Evolutionary conservation across 192 early-diverging fungal species (phyloP).

Genomic region (Funneliformis mosseae): DNA sequence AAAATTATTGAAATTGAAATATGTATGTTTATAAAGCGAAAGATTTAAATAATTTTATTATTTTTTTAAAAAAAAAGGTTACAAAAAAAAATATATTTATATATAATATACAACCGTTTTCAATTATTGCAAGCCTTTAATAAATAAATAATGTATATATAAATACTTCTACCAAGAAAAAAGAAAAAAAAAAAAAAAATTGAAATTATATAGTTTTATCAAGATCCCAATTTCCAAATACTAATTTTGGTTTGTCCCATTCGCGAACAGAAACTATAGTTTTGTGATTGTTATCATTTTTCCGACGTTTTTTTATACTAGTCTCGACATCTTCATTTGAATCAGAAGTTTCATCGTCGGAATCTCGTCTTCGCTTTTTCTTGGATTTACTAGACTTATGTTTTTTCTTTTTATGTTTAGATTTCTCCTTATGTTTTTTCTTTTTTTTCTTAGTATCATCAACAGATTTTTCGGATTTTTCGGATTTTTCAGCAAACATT

Average conservation of each 20-base stretch:
- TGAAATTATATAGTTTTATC: background rate
- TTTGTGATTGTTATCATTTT: background rate
- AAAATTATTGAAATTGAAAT: no score
- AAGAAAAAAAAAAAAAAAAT: background rate
- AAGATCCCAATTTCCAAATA: constrained; percentile 11
- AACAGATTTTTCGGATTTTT: background rate
- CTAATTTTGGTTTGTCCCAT: constrained; percentile 25
- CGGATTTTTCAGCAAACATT: constrained; percentile 5
- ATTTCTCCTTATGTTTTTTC: constrained; percentile 21
- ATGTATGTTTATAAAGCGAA: no score
- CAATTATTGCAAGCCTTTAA: no score
- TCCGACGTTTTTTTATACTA: background rate
- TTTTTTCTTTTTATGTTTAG: background rate
- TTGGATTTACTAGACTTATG: constrained; percentile 8
- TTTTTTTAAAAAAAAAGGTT: no score
- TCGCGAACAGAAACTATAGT: background rate
- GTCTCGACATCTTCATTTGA: background rate
- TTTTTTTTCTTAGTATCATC: constrained; percentile 30
- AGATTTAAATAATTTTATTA: no score
- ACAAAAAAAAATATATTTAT: no score
- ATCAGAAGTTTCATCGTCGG: constrained; percentile 2
- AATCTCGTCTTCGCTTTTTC: background rate
- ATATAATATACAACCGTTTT: no score
- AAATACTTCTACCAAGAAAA: background rate
- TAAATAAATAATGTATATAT: background rate